Evolutionary conservation across 2,329 filamentous ascomycete genomes (phyloP).

Genomic region (Monilinia polystroma): DNA sequence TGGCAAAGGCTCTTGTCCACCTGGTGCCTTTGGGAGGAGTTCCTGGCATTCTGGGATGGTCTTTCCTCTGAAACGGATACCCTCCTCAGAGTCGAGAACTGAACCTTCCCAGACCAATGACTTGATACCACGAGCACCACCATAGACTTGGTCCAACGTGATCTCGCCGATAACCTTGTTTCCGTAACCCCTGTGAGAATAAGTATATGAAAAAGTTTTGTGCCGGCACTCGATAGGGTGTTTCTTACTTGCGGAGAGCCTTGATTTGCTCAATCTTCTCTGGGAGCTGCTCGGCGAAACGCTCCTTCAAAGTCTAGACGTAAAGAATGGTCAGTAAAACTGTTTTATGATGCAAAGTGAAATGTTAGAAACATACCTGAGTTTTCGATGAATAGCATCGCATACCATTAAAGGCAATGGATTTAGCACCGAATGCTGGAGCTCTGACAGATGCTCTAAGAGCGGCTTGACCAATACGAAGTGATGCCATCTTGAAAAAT

Average conservation of each 20-base stretch:
- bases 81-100: conserved; percentile 96
- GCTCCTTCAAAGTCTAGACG: conserved; percentile 88
- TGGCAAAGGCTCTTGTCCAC: conserved; percentile 93
- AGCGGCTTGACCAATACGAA: conserved; percentile 78
- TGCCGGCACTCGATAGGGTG: neutral
- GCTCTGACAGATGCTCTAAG: conserved; percentile 73
- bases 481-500: conserved; percentile 68
- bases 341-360: conserved; percentile 33
- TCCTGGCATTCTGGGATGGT: conserved; percentile 99
- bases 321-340: conserved; percentile 24
- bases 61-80: conserved; percentile 98
- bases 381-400: conserved; percentile 93
- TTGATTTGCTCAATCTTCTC: conserved; percentile 99
- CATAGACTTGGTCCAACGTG: conserved; percentile 98
- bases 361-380: conserved; percentile 58
- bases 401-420: conserved; percentile 74
- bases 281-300: conserved; percentile 92
- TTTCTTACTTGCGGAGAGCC: conserved; percentile 84
- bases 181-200: conserved; percentile 73
- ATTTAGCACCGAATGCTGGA: conserved; percentile 65
- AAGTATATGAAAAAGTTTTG: conserved; percentile 29
- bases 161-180: conserved; percentile 96
- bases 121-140: conserved; percentile 98
- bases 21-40: conserved; percentile 93
- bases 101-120: conserved; percentile 98